phyloP scores from a whole-genome alignment of 179 eudicot genomes.

The Beta corolliflora region DNA sequence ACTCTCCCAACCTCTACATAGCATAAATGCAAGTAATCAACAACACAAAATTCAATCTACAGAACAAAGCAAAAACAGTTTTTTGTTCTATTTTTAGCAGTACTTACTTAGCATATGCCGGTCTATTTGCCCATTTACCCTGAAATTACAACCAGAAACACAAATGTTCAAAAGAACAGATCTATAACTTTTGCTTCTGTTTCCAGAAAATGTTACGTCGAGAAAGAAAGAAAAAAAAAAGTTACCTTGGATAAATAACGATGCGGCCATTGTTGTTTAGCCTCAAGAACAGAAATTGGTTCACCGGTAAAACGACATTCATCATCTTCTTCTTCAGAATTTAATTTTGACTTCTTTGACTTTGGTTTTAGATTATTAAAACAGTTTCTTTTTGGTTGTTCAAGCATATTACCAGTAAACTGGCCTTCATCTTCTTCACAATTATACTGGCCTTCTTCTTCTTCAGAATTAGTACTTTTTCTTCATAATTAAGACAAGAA shows the following conservation, averaged over 20 bases:
- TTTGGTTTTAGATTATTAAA: not conserved
- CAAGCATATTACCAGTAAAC: not conserved
- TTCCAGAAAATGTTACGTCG: not conserved
- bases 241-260: not conserved
- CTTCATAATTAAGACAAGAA: not conserved
- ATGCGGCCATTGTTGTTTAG: conserved; percentile 11
- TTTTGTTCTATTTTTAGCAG: too few relatives aligned
- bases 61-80: not conserved
- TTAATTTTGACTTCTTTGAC: not conserved
- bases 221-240: not conserved
- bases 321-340: not conserved
- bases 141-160: not conserved
- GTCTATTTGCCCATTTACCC: not conserved
- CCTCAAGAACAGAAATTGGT: not conserved
- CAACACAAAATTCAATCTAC: not conserved
- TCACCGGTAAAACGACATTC: not conserved
- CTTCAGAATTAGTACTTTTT: too few relatives aligned
- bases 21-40: not conserved
- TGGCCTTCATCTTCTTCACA: not conserved
- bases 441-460: not conserved
- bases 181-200: too few relatives aligned
- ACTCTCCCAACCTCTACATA: not conserved
- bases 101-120: not conserved
- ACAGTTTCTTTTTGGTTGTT: not conserved
- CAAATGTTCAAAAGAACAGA: too few relatives aligned